Evolutionary conservation across 2,329 filamentous ascomycete species (phyloP), one percentile per base, ranked within the genome.

Genomic region (Drechslerella stenobrocha): DNA sequence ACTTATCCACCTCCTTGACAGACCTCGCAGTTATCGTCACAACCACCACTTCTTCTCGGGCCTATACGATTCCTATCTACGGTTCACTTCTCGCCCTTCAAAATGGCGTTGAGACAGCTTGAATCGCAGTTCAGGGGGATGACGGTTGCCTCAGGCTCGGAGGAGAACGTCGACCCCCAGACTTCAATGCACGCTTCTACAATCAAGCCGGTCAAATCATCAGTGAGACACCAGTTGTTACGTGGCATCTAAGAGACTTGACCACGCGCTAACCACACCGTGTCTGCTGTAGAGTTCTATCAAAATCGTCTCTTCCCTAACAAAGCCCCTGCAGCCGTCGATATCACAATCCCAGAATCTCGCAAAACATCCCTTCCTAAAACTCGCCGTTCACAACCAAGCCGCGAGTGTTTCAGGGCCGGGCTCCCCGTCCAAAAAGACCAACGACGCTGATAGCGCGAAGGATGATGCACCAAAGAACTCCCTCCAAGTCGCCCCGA

Each of bases 331-430:
- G 59, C 73, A 71, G 40, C 70, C 65, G 24, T 72, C 70, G 51
- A 63, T 69, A 59, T 70, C 63, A 18, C 71, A 72, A 34, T 52
- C 56, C 20, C 67, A 67, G 32, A 60, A 56, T 26, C 56, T 70
- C 13, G 44, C 66, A 32, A 70, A 71, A 52, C 72, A 73, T 30
- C 70, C 72, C 5, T 70, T 73, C 44, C 67, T 73, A 15, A 73
- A 73, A 55, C 71, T 73, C 32, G 72, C 72, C n/a, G 72, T 73
- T 15, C 71, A 72, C 42, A 73, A 73, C 35, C 72, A 74, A 47
- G 70, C 70, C 22, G 59, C 71, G 22, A 69, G 60, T 24, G 37
- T 56, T 7, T 50, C 37, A 8, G 48, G 30, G 15, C 57, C 47
- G 22, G 52, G 23, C 22, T 69, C 64, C 13, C 64, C 64, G 28